Conservation (phyloP, 179 eudicot genomes). For the Pouteria campechiana region DNA sequence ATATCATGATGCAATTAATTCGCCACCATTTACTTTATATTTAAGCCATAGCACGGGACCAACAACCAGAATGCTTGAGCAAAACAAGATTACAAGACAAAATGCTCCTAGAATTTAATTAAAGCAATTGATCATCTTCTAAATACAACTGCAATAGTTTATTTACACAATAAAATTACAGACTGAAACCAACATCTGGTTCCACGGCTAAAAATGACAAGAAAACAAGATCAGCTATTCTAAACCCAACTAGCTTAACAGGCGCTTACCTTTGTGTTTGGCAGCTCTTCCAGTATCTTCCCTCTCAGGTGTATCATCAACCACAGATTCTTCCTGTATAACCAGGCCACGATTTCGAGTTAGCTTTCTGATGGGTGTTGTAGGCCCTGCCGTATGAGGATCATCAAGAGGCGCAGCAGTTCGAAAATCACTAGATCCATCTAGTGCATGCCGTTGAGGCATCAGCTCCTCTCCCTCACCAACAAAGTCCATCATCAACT, state of each 20-base stretch:
- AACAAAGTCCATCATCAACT: slow-evolving; percentile 63
- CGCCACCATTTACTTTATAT: too few species aligned
- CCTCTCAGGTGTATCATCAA: slow-evolving; percentile 64
- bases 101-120: too few species aligned
- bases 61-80: too few species aligned
- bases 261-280: slow-evolving; percentile 43
- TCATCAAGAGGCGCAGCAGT: slow-evolving; percentile 11
- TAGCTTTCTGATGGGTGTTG: slow-evolving; percentile 70
- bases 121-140: too few species aligned
- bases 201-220: too few species aligned
- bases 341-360: slow-evolving; percentile 82
- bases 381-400: slow-evolving; percentile 21
- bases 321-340: slow-evolving; percentile 60
- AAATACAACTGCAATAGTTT: too few species aligned
- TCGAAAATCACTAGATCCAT: slow-evolving; percentile 6
- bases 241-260: slow-evolving; percentile 10
- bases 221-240: too few species aligned
- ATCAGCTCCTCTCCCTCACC: slow-evolving; percentile 69
- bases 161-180: too few species aligned
- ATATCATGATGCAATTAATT: too few species aligned
- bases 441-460: slow-evolving; percentile 53
- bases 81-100: too few species aligned
- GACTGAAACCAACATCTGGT: too few species aligned
- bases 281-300: slow-evolving; percentile 28
- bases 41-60: too few species aligned